Evolutionary conservation across 169 alveolate genomes (phyloP), one percentile per base, ranked within the genome.

Genomic region (Eimeria necatrix): DNA sequence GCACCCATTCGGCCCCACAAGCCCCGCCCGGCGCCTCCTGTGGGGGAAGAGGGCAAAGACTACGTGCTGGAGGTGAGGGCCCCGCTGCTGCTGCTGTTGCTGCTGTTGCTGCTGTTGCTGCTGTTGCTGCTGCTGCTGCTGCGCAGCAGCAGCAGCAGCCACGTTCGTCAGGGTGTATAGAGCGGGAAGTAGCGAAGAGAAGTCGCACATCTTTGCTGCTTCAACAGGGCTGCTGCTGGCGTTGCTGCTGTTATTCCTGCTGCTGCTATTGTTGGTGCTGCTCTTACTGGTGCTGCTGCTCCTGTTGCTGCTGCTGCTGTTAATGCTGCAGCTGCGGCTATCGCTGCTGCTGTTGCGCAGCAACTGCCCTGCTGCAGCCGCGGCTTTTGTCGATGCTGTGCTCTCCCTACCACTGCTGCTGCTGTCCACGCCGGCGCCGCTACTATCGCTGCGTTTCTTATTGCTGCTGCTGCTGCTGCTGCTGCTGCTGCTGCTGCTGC

Each of bases 31-130:
- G 87, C 87, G 4, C 56, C 61, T 9, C 87, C 87, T 9, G 87
- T 46, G 14, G 87, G 87, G 46, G 87, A 76, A 32, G 87, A 76
- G 61, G 87, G 87, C n/a, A 76, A 76, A 48, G 87, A 76, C 61
- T 76, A 76, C 18, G 87, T 76, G 61, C 87, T 76, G 4, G 87
- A 76, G 87, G 87, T 76, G 14, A n/a, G n/a, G 64, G 20, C 14
- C 64, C 8, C 64, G 8, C 14, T 24, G 41, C 26, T 9, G 8
- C 76, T 9, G 41, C 76, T 32, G 61, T 20, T 71, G 52, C 83
- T 71, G 83, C 83, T 24, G 83, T 48, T 24, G 83, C 16, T 24
- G 83, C 41, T 24, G 83, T n/a, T 24, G 83, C 83, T 24, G 87
- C 87, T 46, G 61, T 32, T 46, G 87, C 56, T 32, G 64, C 24